These are phyloP conservation scores for Yamadazyma kitorensis DNA, from an alignment of 805 yeast species.

Conservation along the genomic window DNA sequence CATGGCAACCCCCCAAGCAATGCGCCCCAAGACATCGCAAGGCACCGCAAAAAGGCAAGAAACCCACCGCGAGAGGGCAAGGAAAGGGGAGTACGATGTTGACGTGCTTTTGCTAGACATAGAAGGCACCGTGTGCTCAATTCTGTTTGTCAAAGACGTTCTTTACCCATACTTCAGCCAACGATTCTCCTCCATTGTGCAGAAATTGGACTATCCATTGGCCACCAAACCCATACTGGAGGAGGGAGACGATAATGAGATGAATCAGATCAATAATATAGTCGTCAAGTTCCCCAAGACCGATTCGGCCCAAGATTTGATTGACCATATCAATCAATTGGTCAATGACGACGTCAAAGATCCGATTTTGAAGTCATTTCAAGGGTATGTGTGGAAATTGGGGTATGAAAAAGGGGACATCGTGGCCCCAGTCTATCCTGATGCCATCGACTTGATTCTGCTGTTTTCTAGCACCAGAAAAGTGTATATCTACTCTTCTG, in stretches of 20 bases:
- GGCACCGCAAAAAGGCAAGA: too few species aligned
- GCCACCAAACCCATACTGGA: slow-evolving; percentile 6
- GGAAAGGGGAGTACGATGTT: too few species aligned
- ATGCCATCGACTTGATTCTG: slow-evolving; percentile 60
- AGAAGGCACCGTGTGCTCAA: slow-evolving; percentile 93
- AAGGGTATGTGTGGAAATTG: slow-evolving; percentile 77
- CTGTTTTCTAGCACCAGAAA: slow-evolving; percentile 31
- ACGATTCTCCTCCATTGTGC: slow-evolving; percentile 43
- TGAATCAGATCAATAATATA: slow-evolving; percentile 21
- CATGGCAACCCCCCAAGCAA: too few species aligned
- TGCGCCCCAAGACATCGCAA: too few species aligned
- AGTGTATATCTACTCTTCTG: slow-evolving; percentile 82
- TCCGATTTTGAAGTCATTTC: slow-evolving; percentile 70
- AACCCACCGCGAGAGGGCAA: too few species aligned
- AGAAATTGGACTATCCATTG: slow-evolving; percentile 31
- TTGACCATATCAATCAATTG: slow-evolving; percentile 50
- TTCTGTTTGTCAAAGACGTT: slow-evolving; percentile 77
- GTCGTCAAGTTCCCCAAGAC: slow-evolving; percentile 48
- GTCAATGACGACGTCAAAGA: slow-evolving; percentile 74
- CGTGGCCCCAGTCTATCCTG: slow-evolving; percentile 71
- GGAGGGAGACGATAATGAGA: slow-evolving; percentile 13
- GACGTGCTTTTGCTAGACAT: slow-evolving; percentile 50
- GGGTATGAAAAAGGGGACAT: slow-evolving; percentile 81
- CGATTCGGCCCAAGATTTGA: slow-evolving; percentile 28
- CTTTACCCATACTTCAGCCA: slow-evolving; percentile 72